These are phyloP conservation scores for Cordyceps cicadae DNA, from an alignment of 2,329 filamentous ascomycete genomes.

Conservation along the genomic window DNA sequence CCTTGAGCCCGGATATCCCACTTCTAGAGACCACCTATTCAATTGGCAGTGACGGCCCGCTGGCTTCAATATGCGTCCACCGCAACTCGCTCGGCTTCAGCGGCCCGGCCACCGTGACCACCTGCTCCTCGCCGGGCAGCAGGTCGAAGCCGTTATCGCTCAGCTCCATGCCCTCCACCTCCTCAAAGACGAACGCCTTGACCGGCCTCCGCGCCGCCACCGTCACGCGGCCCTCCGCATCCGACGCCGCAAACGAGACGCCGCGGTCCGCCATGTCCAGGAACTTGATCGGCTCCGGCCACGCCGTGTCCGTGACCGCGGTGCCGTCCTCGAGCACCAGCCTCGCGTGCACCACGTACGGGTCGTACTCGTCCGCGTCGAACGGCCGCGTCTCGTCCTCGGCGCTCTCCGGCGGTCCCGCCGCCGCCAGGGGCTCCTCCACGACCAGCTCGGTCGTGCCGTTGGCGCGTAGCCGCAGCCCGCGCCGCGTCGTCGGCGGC, in stretches of 20 bases:
- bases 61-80: slow-evolving; percentile 16
- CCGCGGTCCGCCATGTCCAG: slow-evolving; percentile 38
- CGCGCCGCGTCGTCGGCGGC: slow-evolving; percentile 16
- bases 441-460: slow-evolving; percentile 29
- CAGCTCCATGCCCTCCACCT: slow-evolving; percentile 35
- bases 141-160: slow-evolving; percentile 53
- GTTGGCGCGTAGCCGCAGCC: slow-evolving; percentile 25
- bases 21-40: background rate
- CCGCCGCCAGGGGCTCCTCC: slow-evolving; percentile 14
- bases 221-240: slow-evolving; percentile 20
- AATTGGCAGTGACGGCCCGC: slow-evolving; percentile 5
- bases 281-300: slow-evolving; percentile 57
- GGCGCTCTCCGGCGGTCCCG: background rate
- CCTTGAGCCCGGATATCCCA: background rate
- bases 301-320: slow-evolving; percentile 43
- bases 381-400: slow-evolving; percentile 18
- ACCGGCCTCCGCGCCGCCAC: slow-evolving; percentile 38
- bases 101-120: slow-evolving; percentile 14
- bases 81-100: slow-evolving; percentile 9
- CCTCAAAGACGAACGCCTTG: slow-evolving; percentile 49
- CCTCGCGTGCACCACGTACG: slow-evolving; percentile 40
- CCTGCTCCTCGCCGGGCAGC: slow-evolving; percentile 36
- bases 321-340: slow-evolving; percentile 29
- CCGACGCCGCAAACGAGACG: slow-evolving; percentile 25
- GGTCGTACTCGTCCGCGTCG: slow-evolving; percentile 30